Percentiles rank a stretch among this genome's conserved stretches.
These are phyloP conservation scores for Tranzscheliella williamsii DNA, from an alignment of 1,284 basidiomycete genomes.

Conservation along the genomic window DNA sequence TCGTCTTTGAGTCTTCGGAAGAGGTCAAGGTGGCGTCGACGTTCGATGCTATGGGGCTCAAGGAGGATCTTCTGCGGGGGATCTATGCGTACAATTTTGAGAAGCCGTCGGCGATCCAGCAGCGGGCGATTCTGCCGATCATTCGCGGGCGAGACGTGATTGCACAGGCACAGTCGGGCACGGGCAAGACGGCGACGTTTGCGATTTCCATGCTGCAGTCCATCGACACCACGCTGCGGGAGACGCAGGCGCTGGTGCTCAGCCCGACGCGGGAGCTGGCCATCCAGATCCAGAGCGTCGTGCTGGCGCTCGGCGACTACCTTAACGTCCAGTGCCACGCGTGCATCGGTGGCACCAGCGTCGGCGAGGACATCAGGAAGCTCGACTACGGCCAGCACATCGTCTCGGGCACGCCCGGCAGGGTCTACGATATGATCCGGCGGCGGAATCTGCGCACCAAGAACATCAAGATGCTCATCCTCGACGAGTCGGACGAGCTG, in stretches of 20 bases:
- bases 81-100: slow-evolving; percentile 88
- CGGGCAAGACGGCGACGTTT: slow-evolving; percentile 98
- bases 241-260: slow-evolving; percentile 94
- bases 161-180: slow-evolving; percentile 98
- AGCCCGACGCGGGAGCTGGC: slow-evolving; percentile 68
- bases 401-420: slow-evolving; percentile 94
- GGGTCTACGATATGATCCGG: slow-evolving; percentile 99
- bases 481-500: slow-evolving; percentile 97
- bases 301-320: slow-evolving; percentile 95
- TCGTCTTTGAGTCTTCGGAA: slow-evolving; percentile 97
- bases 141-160: slow-evolving; percentile 83
- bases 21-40: slow-evolving; percentile 72
- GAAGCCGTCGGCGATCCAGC: slow-evolving; percentile 51
- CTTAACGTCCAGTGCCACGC: slow-evolving; percentile 99
- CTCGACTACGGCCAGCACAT: slow-evolving; percentile 98
- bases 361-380: slow-evolving; percentile 97
- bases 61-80: slow-evolving; percentile 92
- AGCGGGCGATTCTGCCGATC: slow-evolving; percentile 56
- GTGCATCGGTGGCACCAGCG: slow-evolving; percentile 95
- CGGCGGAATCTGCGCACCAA: slow-evolving; percentile 88
- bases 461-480: slow-evolving; percentile 99
- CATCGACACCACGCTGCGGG: slow-evolving; percentile 91
- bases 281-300: slow-evolving; percentile 97
- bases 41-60: slow-evolving; percentile 83
- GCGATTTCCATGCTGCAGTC: slow-evolving; percentile 68